Conservation (phyloP, 768 basidiomycete genomes). For the Leccinum pellstonianum region DNA sequence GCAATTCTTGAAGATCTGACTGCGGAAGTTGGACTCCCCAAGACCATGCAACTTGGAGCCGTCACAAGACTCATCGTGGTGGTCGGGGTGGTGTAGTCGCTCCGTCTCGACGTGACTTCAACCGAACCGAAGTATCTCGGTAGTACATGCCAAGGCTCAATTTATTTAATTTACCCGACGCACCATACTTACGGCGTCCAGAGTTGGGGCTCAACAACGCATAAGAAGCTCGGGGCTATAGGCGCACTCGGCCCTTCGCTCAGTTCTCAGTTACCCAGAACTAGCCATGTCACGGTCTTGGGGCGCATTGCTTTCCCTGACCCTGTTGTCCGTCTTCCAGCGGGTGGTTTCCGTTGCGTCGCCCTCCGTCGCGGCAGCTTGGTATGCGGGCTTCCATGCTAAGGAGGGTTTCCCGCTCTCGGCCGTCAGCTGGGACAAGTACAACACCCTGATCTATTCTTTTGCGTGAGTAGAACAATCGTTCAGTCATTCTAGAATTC, state of each 20-base stretch:
- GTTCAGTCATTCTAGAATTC: no score
- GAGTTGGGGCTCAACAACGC: neutral
- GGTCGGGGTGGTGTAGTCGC: no score
- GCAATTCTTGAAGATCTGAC: neutral
- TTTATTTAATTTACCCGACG: no score
- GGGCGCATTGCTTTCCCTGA: neutral
- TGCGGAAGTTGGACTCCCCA: neutral
- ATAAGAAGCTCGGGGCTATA: conserved; percentile 8
- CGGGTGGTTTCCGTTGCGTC: neutral
- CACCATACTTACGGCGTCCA: neutral
- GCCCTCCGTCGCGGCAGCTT: conserved; percentile 44
- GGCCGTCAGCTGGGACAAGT: conserved; percentile 64
- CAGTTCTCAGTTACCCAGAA: neutral
- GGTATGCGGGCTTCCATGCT: conserved; percentile 66
- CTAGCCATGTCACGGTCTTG: neutral
- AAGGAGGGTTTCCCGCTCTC: conserved; percentile 46
- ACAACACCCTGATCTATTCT: conserved; percentile 65
- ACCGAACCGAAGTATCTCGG: neutral
- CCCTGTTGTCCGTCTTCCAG: neutral
- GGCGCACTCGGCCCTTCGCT: neutral
- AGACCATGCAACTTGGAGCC: neutral
- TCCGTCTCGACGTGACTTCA: neutral
- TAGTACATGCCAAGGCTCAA: neutral
- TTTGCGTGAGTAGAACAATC: conserved; percentile 46
- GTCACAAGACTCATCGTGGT: neutral